Base-by-base conservation (phyloP, 352 stramenopile genomes). In the Pythium sp. region DNA sequence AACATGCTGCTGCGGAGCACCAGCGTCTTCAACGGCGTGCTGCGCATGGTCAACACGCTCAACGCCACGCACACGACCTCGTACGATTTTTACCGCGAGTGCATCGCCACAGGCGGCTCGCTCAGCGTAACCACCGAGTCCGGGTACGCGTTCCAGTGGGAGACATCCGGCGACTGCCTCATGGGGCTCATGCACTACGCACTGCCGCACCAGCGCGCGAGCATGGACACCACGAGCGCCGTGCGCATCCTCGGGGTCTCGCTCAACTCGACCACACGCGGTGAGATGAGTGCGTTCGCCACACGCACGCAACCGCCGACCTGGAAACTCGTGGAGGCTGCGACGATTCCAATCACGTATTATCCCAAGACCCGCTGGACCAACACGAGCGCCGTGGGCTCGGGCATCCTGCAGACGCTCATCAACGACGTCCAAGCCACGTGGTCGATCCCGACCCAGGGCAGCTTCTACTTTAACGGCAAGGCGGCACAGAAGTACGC, bases 381-480 rank as follows among this genome's bases (percentile, higher is more conserved):
- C 62, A n/a, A 34, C 72, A 18, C 73, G 79, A 12, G 15, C 20
- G n/a, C 24, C 20, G 20, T 49, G 18, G 56, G 56, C 22, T 18
- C 64, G 30, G 71, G 72, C 67, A 63, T 94, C 12, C 68, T 86
- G 18, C 70, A 80, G 14, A 80, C 75, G 49, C 71, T 94, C 11
- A 75, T 72, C 11, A 65, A 51, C 22, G 86, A 94, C 61, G 81
- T 94, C 22, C 63, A 85, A 47, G 75, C 72, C 30, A 67, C 73
- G 18, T 93, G 82, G 86, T 77, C 73, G 1, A 84, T 92, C 36
- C 32, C 81, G 1, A 70, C 26, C 1, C 70, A 73, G 18, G 82
- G 83, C 18, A 91, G 80, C 70, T 92, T 85, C 66, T 92, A 93
- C 67, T 92, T 89, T 62, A 93, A 82, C 32, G 85, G 85, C 49